phyloP scores from a whole-genome alignment of 73 alveolate genomes.

The Paramecium caudatum region DNA sequence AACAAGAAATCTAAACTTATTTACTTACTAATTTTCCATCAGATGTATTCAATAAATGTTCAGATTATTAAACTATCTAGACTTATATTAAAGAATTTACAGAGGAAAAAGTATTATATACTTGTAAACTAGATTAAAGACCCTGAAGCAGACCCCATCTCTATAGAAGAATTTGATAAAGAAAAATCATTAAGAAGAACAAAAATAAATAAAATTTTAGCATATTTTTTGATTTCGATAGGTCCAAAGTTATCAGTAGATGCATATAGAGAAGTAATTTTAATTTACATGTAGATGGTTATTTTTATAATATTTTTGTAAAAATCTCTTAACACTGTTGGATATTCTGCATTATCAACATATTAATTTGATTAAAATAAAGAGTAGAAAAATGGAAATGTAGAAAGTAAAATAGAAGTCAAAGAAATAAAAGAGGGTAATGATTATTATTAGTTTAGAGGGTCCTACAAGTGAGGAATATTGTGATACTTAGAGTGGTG shows the following conservation, averaged over 20 bases:
- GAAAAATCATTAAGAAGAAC: conserved; percentile 65
- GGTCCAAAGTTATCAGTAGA: conserved; percentile 61
- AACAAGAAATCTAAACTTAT: background rate
- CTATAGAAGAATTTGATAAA: conserved; percentile 70
- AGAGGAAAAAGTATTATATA: background rate
- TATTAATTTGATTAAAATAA: too few relatives aligned
- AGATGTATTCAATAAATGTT: background rate
- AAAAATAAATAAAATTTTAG: conserved; percentile 64
- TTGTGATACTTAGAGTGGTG: conserved; percentile 72
- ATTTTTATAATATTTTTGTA: background rate
- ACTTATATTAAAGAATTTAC: conserved; percentile 10
- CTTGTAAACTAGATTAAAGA: background rate
- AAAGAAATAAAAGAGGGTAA: too few relatives aligned
- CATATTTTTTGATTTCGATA: conserved; percentile 61
- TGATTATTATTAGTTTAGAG: background rate
- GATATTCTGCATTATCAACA: background rate
- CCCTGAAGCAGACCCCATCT: conserved; percentile 47
- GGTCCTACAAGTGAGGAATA: background rate
- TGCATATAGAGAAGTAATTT: conserved; percentile 70
- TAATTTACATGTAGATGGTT: background rate
- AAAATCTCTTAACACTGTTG: conserved; percentile 16
- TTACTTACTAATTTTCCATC: conserved; percentile 21
- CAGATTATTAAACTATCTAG: conserved; percentile 1
- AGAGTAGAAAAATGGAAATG: conserved; percentile 15
- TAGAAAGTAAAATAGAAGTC: too few relatives aligned